These are phyloP conservation scores for Ganoderma multipileum DNA, from an alignment of 1,284 basidiomycete species.

Conservation along the genomic window DNA sequence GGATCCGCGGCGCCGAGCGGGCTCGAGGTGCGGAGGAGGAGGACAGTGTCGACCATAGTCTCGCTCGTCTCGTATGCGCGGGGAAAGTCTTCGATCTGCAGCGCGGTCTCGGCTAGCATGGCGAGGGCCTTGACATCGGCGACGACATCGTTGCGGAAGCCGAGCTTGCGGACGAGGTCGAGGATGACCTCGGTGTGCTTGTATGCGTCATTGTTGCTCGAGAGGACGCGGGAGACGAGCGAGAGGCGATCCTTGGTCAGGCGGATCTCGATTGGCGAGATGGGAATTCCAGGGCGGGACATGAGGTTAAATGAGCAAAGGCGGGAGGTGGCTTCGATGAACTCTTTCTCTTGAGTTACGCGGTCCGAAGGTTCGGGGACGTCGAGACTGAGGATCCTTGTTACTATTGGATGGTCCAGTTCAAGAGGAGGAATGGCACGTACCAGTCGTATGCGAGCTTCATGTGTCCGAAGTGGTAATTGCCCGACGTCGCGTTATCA, in stretches of 20 bases:
- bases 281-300: conserved; percentile 75
- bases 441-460: conserved; percentile 95
- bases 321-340: conserved; percentile 93
- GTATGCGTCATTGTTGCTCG: conserved; percentile 84
- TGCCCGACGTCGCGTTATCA: conserved; percentile 91
- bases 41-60: conserved; percentile 73
- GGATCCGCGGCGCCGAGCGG: conserved; percentile 49
- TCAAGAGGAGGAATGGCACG: conserved; percentile 36
- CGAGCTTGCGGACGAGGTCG: conserved; percentile 88
- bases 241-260: conserved; percentile 86
- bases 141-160: conserved; percentile 71
- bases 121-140: conserved; percentile 84
- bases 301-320: conserved; percentile 84
- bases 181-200: conserved; percentile 90
- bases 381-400: conserved; percentile 63
- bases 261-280: conserved; percentile 91
- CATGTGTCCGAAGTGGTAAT: conserved; percentile 93
- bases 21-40: conserved; percentile 49
- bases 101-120: conserved; percentile 87
- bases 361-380: conserved; percentile 72
- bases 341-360: conserved; percentile 79
- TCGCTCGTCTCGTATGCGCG: conserved; percentile 77
- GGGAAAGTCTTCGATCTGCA: conserved; percentile 80
- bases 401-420: conserved; percentile 10
- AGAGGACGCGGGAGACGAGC: conserved; percentile 82